Conservation (phyloP, 306 rosid genomes). For the Corylus americana region DNA sequence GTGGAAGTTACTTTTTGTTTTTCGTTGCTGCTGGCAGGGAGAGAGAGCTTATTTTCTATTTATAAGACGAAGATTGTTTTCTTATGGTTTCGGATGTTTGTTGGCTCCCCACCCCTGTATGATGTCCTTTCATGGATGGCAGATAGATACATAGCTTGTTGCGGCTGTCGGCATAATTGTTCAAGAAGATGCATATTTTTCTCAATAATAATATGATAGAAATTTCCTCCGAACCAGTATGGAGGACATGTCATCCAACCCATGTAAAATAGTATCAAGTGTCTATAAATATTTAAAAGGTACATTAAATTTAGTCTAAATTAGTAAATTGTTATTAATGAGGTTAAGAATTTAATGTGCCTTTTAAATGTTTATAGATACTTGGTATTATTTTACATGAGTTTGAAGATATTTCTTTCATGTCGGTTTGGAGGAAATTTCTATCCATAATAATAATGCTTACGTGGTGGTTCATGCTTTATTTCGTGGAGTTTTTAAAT, state of each 20-base stretch:
- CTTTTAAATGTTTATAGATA: no score
- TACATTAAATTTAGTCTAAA: no score
- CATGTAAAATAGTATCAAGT: no score
- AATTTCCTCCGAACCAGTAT: no score
- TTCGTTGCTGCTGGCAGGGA: neutral
- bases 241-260: no score
- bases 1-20: neutral
- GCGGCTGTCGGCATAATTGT: neutral
- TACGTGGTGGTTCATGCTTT: neutral
- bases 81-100: neutral
- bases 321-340: no score
- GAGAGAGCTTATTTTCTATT: neutral
- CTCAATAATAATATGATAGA: neutral
- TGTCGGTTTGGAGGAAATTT: no score
- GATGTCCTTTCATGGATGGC: conserved; percentile 8
- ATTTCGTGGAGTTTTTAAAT: neutral
- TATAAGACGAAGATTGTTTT: neutral
- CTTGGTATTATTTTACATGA: no score
- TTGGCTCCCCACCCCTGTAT: neutral
- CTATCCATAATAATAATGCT: neutral
- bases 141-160: conserved; percentile 1
- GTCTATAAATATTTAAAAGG: no score
- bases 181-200: neutral
- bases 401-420: no score
- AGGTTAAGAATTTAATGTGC: no score